Evolutionary conservation across 2,329 filamentous ascomycete species (phyloP).

Genomic region (Fusarium sp.): DNA sequence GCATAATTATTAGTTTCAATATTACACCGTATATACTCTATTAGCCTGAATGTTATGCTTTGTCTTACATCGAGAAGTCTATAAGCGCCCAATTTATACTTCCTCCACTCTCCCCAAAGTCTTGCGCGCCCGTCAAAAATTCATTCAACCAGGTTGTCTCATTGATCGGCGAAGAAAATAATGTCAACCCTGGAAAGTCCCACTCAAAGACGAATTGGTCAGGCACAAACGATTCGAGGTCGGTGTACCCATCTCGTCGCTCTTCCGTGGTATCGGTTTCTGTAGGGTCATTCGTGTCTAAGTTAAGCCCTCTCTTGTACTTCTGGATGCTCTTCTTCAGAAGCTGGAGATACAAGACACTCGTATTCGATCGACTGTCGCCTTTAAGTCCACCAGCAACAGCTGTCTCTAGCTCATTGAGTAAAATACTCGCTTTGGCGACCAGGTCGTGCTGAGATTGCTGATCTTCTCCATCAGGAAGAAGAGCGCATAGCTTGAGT

Average conservation of each 20-base stretch:
- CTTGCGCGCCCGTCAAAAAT: constrained; percentile 1
- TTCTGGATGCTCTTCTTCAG: constrained; percentile 18
- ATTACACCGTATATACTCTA: background rate
- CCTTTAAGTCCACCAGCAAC: background rate
- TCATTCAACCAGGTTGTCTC: constrained; percentile 15
- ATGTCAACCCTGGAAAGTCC: constrained; percentile 14
- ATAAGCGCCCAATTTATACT: constrained; percentile 23
- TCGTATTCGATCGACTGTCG: constrained; percentile 14
- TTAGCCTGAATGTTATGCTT: background rate
- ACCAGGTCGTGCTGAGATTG: background rate
- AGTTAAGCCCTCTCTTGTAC: constrained; percentile 3
- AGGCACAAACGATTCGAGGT: constrained; percentile 14
- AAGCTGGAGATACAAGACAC: constrained; percentile 11
- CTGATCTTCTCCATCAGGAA: background rate
- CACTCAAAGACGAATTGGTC: constrained; percentile 27
- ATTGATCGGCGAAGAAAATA: constrained; percentile 16
- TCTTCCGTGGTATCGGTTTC: background rate
- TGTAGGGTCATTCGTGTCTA: background rate
- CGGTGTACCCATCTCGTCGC: background rate
- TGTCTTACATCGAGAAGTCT: constrained; percentile 6
- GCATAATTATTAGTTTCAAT: background rate
- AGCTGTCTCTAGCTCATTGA: background rate
- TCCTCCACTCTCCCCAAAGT: constrained; percentile 13
- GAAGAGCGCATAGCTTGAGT: constrained; percentile 5
- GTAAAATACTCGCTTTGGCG: background rate